Evolutionary conservation across 192 early-diverging fungal species (phyloP).

Genomic region (Backusella mclennaniae): DNA sequence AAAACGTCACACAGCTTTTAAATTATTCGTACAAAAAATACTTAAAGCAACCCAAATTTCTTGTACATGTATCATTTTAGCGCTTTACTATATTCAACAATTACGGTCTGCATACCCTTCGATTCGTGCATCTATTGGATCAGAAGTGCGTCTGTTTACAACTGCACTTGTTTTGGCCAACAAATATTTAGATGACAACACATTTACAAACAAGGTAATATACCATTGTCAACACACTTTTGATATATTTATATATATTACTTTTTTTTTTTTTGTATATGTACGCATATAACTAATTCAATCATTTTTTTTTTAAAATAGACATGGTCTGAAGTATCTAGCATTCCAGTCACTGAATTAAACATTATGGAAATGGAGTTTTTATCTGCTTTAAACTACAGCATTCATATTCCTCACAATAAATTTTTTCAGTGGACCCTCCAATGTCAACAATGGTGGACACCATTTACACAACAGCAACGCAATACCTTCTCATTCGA

Average conservation of each 20-base stretch:
- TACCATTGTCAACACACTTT: background rate
- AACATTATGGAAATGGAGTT: slow-evolving; percentile 90
- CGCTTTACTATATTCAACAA: slow-evolving; percentile 64
- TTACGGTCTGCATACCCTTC: slow-evolving; percentile 54
- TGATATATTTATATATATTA: background rate
- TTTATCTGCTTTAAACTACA: slow-evolving; percentile 71
- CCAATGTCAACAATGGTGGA: slow-evolving; percentile 30
- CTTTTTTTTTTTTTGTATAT: background rate
- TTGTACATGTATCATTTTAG: slow-evolving; percentile 58
- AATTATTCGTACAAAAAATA: slow-evolving; percentile 50
- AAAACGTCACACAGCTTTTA: slow-evolving; percentile 32
- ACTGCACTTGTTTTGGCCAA: slow-evolving; percentile 85
- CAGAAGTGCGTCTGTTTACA: slow-evolving; percentile 81
- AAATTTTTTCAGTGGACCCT: slow-evolving; percentile 71
- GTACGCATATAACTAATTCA: background rate
- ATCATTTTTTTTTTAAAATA: slow-evolving; percentile 16
- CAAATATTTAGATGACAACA: slow-evolving; percentile 88
- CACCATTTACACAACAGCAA: background rate
- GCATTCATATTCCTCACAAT: slow-evolving; percentile 63
- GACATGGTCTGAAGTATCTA: slow-evolving; percentile 80
- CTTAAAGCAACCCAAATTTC: slow-evolving; percentile 61
- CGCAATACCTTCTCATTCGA: background rate
- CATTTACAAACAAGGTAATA: slow-evolving; percentile 73
- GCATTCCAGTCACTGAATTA: slow-evolving; percentile 75
- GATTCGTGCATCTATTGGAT: slow-evolving; percentile 63